phyloP scores from a whole-genome alignment of 2,329 filamentous ascomycete genomes.

The Periglandula ipomoeae region DNA sequence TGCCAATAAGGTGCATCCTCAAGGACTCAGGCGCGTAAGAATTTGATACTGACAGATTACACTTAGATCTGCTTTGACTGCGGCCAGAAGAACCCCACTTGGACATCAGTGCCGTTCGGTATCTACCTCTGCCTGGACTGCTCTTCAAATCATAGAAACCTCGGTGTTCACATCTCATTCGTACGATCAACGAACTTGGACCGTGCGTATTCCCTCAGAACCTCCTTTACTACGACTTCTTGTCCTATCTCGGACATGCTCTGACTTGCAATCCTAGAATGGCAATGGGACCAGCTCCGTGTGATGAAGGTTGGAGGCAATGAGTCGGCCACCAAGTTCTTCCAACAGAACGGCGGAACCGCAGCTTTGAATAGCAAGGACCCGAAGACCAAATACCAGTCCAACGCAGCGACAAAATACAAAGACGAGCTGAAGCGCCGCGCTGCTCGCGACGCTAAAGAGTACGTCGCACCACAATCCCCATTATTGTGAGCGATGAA shows the following conservation, averaged over 20 bases:
- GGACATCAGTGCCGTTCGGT: conserved; percentile 93
- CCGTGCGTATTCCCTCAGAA: conserved; percentile 50
- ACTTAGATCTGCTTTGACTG: conserved; percentile 93
- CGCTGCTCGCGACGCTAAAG: conserved; percentile 71
- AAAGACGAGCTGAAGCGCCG: conserved; percentile 91
- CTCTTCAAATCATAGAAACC: conserved; percentile 91
- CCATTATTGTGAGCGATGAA: background rate
- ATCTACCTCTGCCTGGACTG: conserved; percentile 98
- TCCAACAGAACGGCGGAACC: conserved; percentile 90
- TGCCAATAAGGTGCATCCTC: conserved; percentile 97
- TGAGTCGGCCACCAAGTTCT: conserved; percentile 96
- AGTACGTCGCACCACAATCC: conserved; percentile 46
- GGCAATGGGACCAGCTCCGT: conserved; percentile 98
- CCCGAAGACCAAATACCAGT: conserved; percentile 92
- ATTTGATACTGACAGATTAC: background rate
- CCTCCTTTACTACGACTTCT: conserved; percentile 7
- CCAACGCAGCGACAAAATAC: conserved; percentile 88
- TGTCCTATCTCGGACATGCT: background rate
- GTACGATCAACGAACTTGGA: conserved; percentile 97
- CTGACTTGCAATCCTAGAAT: conserved; percentile 44
- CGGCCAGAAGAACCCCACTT: conserved; percentile 93
- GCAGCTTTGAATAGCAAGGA: conserved; percentile 95
- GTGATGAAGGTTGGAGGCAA: conserved; percentile 98
- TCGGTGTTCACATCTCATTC: conserved; percentile 98
- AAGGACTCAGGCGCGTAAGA: conserved; percentile 18